These are phyloP conservation scores for Talaromyces sp. DNA, from an alignment of 2,329 filamentous ascomycete genomes.

Conservation along the genomic window DNA sequence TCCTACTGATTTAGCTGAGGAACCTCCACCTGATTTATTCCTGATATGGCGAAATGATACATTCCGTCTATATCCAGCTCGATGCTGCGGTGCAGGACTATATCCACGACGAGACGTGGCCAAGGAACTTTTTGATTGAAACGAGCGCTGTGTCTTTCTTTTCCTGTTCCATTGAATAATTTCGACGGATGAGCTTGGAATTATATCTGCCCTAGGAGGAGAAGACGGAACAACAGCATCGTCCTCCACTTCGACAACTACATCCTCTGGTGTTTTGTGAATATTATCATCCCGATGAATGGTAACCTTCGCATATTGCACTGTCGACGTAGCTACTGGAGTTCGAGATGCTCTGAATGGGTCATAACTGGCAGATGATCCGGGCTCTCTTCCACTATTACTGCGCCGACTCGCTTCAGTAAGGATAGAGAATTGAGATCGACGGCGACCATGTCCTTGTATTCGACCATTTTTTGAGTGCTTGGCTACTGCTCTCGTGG, in stretches of 20 bases:
- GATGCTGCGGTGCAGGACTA: slow-evolving; percentile 35
- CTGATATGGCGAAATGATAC: slow-evolving; percentile 62
- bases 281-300: slow-evolving; percentile 54
- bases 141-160: slow-evolving; percentile 36
- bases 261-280: slow-evolving; percentile 24
- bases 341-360: slow-evolving; percentile 71
- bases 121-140: slow-evolving; percentile 48
- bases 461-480: slow-evolving; percentile 29
- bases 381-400: slow-evolving; percentile 49
- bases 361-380: slow-evolving; percentile 65
- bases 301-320: slow-evolving; percentile 64
- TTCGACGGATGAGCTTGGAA: slow-evolving; percentile 30
- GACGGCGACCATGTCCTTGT: slow-evolving; percentile 36
- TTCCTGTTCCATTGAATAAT: slow-evolving; percentile 32
- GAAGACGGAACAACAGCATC: slow-evolving; percentile 15
- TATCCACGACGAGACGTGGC: slow-evolving; percentile 44
- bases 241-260: not conserved
- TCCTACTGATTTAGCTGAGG: slow-evolving; percentile 25
- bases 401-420: slow-evolving; percentile 52
- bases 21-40: slow-evolving; percentile 32
- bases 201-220: slow-evolving; percentile 12
- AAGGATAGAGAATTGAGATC: slow-evolving; percentile 56
- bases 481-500: slow-evolving; percentile 30
- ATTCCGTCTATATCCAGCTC: slow-evolving; percentile 56
- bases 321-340: slow-evolving; percentile 48